Base-by-base conservation (phyloP, 108 stramenopile species). In the Conticribra weissflogii region DNA sequence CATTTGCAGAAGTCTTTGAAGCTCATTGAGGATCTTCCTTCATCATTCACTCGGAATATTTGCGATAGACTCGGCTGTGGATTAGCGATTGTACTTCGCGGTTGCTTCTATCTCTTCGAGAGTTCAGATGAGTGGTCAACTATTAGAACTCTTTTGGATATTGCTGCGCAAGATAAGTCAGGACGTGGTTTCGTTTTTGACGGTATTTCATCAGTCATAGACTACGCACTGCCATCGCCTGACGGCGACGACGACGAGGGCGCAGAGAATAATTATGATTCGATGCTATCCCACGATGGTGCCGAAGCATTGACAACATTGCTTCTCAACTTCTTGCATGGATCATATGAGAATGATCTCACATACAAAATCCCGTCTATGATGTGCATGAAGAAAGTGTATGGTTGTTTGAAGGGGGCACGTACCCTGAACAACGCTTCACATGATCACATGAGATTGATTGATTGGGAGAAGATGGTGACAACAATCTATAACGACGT, bases 21-120 rank as follows among this genome's bases (percentile, higher is more conserved):
- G 46, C 75, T 88, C 9, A 48, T 92, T 23, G 61, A 65, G 19
- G 49, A 71, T 12, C 75, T 87, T 15, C 87, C 84, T 27, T 48
- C 44, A 47, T 71, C 66, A 19, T 89, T 88, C 65, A 74, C 83
- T 12, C 64, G 76, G 16, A 48, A 71, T 22, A 77, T 92, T 62
- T 71, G 87, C 21, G 87, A 89, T 68, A 69, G 92, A 30, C 78
- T 89, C 63, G 88, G 88, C 12, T 93, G 92, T 73, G 92, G 92
- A 41, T 53, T 85, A 14, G 92, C 92, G 0, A 93, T 93, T 44
- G 82, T 93, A 64, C 71, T 89, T 63, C 76, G 88, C 19, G 72
- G 79, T 18, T 78, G 73, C 7, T 93, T 81, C 58, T 72, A 60
- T 62, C 69, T 86, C 2, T 88, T 90, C 55, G 62, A 70, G 30